Conservation (phyloP, 495 filamentous ascomycete species). For the Penicillium alfredii region DNA sequence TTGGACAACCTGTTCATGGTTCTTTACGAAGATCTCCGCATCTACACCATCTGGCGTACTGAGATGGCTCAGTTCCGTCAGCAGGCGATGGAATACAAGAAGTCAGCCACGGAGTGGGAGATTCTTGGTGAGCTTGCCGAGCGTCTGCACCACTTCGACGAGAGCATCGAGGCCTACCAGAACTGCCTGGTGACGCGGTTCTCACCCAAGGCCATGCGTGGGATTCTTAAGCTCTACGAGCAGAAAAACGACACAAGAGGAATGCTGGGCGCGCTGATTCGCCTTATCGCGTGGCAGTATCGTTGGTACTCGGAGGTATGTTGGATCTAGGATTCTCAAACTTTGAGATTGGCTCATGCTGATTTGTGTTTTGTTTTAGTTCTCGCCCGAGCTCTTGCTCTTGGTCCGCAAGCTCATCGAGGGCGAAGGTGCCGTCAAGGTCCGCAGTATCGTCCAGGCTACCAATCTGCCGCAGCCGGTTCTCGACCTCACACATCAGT, state of each 20-base stretch:
- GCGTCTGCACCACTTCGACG: conserved; percentile 80
- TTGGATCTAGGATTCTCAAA: background rate
- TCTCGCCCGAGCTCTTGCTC: conserved; percentile 82
- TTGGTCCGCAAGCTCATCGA: conserved; percentile 89
- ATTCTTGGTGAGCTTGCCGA: conserved; percentile 91
- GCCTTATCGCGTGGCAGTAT: conserved; percentile 95
- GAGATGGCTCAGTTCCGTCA: conserved; percentile 91
- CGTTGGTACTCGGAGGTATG: conserved; percentile 92
- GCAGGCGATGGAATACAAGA: conserved; percentile 87
- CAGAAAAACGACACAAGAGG: conserved; percentile 65
- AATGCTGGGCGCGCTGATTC: conserved; percentile 73
- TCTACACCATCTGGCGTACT: conserved; percentile 98
- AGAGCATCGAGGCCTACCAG: conserved; percentile 87
- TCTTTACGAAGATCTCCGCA: conserved; percentile 91
- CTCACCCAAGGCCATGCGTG: conserved; percentile 82
- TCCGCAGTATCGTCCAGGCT: conserved; percentile 92
- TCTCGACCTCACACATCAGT: conserved; percentile 91
- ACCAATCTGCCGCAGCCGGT: conserved; percentile 90
- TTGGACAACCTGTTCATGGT: conserved; percentile 99
- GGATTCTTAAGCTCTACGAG: conserved; percentile 73
- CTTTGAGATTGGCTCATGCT: conserved; percentile 2
- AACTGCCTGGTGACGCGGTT: conserved; percentile 77
- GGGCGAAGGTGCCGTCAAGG: conserved; percentile 95
- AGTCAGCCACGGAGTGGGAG: conserved; percentile 95
- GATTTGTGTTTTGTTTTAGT: no score